Evolutionary conservation across 495 filamentous ascomycete species (phyloP).

Genomic region (Aspergillus hancockii): DNA sequence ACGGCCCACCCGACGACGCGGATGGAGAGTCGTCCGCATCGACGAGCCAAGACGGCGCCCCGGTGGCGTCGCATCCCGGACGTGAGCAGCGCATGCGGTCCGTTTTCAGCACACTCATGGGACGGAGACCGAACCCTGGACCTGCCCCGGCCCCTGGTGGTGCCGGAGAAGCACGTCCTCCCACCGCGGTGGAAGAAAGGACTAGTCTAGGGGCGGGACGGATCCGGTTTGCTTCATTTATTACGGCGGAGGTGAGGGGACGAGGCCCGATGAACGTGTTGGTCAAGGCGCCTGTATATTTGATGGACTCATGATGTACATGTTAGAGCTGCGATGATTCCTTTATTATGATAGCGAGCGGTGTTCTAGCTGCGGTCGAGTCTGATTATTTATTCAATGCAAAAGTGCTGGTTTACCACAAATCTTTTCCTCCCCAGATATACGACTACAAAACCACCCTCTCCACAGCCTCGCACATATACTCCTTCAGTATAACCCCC

Average conservation of each 20-base stretch:
- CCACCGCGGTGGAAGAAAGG: constrained; percentile 14
- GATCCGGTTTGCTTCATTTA: constrained; percentile 81
- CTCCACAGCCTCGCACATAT: constrained; percentile 45
- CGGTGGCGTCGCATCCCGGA: constrained; percentile 10
- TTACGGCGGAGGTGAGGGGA: constrained; percentile 78
- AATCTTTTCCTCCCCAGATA: too few species aligned
- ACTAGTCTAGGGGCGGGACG: constrained; percentile 18
- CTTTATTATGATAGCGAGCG: neutral
- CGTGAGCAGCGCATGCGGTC: constrained; percentile 42
- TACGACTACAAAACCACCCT: too few species aligned
- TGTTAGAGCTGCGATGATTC: neutral
- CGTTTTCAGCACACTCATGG: constrained; percentile 53
- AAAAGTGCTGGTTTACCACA: too few species aligned
- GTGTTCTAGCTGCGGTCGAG: neutral
- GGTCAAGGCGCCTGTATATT: constrained; percentile 89
- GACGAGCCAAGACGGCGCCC: constrained; percentile 1
- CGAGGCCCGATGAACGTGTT: constrained; percentile 67
- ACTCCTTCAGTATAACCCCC: constrained; percentile 56
- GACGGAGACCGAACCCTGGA: constrained; percentile 30
- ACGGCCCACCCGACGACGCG: constrained; percentile 26
- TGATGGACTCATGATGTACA: constrained; percentile 40
- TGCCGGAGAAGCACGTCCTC: constrained; percentile 8
- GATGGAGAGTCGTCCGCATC: constrained; percentile 24
- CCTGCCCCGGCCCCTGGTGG: constrained; percentile 7
- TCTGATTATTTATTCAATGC: neutral